These are phyloP conservation scores for Syzygium grande DNA, from an alignment of 345 rosid genomes.

Conservation along the genomic window DNA sequence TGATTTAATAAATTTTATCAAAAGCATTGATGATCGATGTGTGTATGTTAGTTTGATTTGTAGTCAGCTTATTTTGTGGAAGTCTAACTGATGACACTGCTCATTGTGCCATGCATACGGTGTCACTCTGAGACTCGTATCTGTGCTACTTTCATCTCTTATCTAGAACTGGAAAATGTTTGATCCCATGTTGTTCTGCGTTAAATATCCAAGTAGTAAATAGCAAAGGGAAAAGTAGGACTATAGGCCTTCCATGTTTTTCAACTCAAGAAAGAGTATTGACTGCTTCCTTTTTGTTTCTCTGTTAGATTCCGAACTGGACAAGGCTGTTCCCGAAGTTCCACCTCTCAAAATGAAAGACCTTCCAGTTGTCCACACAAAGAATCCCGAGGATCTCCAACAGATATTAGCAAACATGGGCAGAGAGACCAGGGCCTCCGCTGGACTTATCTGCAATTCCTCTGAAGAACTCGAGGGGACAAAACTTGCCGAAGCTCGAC, in stretches of 20 bases:
- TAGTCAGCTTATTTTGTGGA: neutral
- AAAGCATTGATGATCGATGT: neutral
- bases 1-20: neutral
- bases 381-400: slow-evolving; percentile 3
- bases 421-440: slow-evolving; percentile 10
- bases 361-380: slow-evolving; percentile 13
- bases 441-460: slow-evolving; percentile 25
- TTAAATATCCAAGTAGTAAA: neutral
- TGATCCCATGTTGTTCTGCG: neutral
- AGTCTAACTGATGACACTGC: neutral
- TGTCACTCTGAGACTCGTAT: too few species aligned
- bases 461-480: slow-evolving; percentile 13
- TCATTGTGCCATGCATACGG: neutral
- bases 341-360: slow-evolving; percentile 32
- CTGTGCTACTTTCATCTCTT: too few species aligned
- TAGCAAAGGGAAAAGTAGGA: neutral
- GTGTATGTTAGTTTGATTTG: neutral
- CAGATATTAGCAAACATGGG: neutral
- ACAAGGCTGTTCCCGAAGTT: slow-evolving; percentile 10
- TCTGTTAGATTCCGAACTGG: slow-evolving; percentile 7
- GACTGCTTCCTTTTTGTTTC: neutral
- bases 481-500: neutral
- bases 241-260: neutral
- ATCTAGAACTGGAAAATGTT: neutral
- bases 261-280: neutral